Base-by-base conservation (phyloP, 2,329 filamentous ascomycete species). In the Zalaria sp. region DNA sequence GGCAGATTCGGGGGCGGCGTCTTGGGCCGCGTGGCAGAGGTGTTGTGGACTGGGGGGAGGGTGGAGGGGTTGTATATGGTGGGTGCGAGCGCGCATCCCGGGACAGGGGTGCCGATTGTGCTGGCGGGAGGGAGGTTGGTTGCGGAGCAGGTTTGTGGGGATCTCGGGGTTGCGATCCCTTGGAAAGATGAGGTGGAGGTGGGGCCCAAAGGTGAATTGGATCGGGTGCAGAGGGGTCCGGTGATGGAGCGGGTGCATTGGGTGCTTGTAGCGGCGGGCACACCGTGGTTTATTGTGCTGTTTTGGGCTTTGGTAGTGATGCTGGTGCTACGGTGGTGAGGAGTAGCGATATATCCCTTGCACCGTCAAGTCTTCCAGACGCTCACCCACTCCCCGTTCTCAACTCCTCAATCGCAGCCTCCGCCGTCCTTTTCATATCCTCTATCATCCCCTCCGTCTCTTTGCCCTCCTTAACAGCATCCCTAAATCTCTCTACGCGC, bases 71-170 rank as follows among this genome's bases (percentile, higher is more conserved):
- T 78, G 25, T 84, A 83, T 53, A 85, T 86, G 53, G 82, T 85
- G 0, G 81, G 81, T 29, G 81, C 81, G 1, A 81, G 75, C 53
- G 82, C 81, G 18, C 81, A 87, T 62, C 81, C 82, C 0, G 82
- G 82, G 1, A 85, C 81, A 0, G 81, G 81, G 0, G 81, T 86
- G 18, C 82, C 82, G 3, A 82, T 86, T 43, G 77, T 79, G 26
- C 61, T 85, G 6, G 80, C 80, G 0, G 81, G 81, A 0, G 75
- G 77, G 5, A 81, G 77, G 56, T 68, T 85, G 42, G 72, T 73
- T 0, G 64, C 61, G 5, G 69, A 71, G 50, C 68, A 76, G 56
- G 63, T 77, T 4, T 49, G 73, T 8, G 53, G 57, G 42, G 57
- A 65, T 53, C 45, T 54, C 45, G 50, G 50, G 25, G 56, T 63